Conservation (phyloP, 139 green algal genomes). For the Tetradesmus lagerheimii region DNA sequence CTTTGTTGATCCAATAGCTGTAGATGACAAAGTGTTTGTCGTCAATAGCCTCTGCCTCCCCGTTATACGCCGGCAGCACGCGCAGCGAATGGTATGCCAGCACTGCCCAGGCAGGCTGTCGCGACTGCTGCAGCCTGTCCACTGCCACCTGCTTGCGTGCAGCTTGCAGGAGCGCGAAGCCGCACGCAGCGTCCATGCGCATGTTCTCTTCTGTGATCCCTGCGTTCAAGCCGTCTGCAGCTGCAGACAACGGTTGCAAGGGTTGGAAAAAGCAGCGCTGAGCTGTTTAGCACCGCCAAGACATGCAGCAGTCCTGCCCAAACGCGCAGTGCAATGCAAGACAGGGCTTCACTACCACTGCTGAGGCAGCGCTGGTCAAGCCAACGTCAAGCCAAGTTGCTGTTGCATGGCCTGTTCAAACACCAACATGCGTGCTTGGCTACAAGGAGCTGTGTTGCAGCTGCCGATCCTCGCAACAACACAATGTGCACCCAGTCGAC, state of each 20-base stretch:
- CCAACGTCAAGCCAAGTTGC: too few relatives aligned
- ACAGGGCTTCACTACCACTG: too few relatives aligned
- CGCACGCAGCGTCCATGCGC: neutral
- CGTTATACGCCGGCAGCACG: neutral
- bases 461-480: neutral
- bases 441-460: neutral
- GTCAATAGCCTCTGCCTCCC: neutral
- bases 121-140: neutral
- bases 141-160: neutral
- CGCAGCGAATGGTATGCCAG: slow-evolving; percentile 1
- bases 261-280: too few relatives aligned
- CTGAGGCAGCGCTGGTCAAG: too few relatives aligned
- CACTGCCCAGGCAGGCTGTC: slow-evolving; percentile 1
- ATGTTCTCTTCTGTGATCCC: too few relatives aligned
- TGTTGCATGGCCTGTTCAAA: too few relatives aligned
- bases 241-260: too few relatives aligned
- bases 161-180: slow-evolving; percentile 38
- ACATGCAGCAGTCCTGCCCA: neutral
- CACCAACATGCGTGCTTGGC: too few relatives aligned
- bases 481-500: neutral
- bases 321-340: neutral
- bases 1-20: neutral
- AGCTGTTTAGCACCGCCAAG: too few relatives aligned
- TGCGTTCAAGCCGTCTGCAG: neutral
- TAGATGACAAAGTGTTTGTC: neutral